Conservation (phyloP, 1,284 basidiomycete genomes). For the Cryptococcus sp. region DNA sequence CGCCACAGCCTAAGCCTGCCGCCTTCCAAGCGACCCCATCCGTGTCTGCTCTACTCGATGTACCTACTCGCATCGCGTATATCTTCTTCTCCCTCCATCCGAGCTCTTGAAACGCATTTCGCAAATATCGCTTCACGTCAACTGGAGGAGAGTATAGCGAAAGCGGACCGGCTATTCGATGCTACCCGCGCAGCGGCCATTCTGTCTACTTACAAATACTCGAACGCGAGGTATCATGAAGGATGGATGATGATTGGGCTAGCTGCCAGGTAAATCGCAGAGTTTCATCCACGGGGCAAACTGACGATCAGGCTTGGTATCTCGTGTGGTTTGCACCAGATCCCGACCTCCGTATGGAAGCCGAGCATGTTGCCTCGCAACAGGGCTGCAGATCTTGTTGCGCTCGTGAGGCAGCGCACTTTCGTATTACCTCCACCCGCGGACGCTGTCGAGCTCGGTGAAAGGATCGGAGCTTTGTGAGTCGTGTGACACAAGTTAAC, state of each 20-base stretch:
- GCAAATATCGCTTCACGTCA: constrained; percentile 25
- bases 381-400: constrained; percentile 15
- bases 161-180: constrained; percentile 33
- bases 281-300: background rate
- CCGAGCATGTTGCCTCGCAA: constrained; percentile 7
- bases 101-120: constrained; percentile 33
- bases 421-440: constrained; percentile 27
- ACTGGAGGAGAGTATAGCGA: constrained; percentile 24
- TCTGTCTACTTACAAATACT: constrained; percentile 35
- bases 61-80: constrained; percentile 33
- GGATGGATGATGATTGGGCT: constrained; percentile 34
- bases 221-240: constrained; percentile 31
- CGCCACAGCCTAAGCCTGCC: constrained; percentile 27
- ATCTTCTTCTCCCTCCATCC: constrained; percentile 27
- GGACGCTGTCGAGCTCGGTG: constrained; percentile 37
- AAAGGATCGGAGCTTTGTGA: constrained; percentile 43
- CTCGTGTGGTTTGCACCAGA: constrained; percentile 36
- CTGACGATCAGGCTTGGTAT: constrained; percentile 22
- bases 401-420: constrained; percentile 28
- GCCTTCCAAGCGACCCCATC: constrained; percentile 32
- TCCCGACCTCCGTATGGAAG: constrained; percentile 26
- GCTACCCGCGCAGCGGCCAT: constrained; percentile 34
- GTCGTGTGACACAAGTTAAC: constrained; percentile 5
- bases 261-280: constrained; percentile 20
- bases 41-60: constrained; percentile 40